Evolutionary conservation across 305 asterid species (phyloP), one percentile per base, ranked within the genome.

Genomic region (Salvia sclarea): DNA sequence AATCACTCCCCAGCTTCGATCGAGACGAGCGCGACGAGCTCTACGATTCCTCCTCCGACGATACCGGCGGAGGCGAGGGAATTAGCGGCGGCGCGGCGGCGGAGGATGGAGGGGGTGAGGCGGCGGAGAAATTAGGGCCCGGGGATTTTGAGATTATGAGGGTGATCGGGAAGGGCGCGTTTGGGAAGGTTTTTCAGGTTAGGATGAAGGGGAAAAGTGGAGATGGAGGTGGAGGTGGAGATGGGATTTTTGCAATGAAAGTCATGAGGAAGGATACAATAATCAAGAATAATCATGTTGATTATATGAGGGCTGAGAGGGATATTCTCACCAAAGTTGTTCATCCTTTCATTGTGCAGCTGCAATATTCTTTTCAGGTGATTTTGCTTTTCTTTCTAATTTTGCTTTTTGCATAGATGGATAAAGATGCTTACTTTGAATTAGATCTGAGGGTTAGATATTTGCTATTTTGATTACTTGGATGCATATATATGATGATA

Each of bases 141-240:
- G 86, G 81, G 69, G 92, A 92, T 72, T 92, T 92, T 73, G 96
- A 89, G 79, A 92, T 89, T 1, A 76, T 86, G 91, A 88, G 98
- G 82, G 83, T 92, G 59, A 78, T 92, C 49, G 98, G 96, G 5
- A 89, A 88, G 72, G 98, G 98, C 16, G 89, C 96, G 49, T 92
- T 92, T 79, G 96, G 96, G 80, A 92, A 92, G 84, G 98, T 92
- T 61, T 92, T 89, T 82, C 96, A 87, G 84, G 98, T 92, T 74
- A 84, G 86, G 81, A 80, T 76, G 88, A 81, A 80, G 80, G 84
- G 82, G 14, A 16, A 35, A 52, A 65, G 58, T 61, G 78, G 76
- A 33, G 1, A 5, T 13, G 68, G 28, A 24, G 60, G 44, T 30
- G 60, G 44, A 31, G 78, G 68, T 54, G 96, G 86, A 3, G 94